Evolutionary conservation across 176 grass and related monocot genomes (phyloP).

Genomic region (Rhipidocladum racemiflorum): DNA sequence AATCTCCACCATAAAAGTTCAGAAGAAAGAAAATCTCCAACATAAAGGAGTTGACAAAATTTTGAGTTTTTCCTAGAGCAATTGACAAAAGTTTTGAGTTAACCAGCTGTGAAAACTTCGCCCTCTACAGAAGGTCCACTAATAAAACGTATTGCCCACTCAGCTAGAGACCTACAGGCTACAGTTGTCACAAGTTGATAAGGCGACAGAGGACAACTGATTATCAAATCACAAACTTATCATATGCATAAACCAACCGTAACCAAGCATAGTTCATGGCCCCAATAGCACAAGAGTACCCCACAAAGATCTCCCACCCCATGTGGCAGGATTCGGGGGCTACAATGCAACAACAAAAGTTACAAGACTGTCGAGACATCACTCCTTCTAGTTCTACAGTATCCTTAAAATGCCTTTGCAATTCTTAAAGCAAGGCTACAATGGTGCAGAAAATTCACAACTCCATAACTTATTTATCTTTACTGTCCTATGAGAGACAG

Average conservation of each 20-base stretch:
- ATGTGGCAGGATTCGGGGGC: slow-evolving; percentile 32
- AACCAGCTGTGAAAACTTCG: neutral
- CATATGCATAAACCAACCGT: slow-evolving; percentile 12
- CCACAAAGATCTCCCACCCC: slow-evolving; percentile 38
- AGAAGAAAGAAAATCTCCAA: neutral
- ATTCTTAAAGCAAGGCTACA: neutral
- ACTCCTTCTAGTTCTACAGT: slow-evolving; percentile 17
- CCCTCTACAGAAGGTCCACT: neutral
- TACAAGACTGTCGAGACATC: slow-evolving; percentile 7
- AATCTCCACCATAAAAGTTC: neutral
- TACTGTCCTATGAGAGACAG: slow-evolving; percentile 44
- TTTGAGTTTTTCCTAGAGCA: no score
- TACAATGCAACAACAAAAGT: slow-evolving; percentile 34
- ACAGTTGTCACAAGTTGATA: no score
- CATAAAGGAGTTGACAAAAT: neutral
- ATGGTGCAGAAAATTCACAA: neutral
- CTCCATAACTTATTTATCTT: slow-evolving; percentile 29
- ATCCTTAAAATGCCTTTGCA: slow-evolving; percentile 20
- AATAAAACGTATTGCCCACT: neutral
- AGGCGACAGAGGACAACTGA: neutral
- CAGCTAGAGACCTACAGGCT: neutral
- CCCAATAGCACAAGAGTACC: neutral
- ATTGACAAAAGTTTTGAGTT: neutral
- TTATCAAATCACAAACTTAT: neutral
- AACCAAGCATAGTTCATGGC: slow-evolving; percentile 4